Evolutionary conservation across 768 basidiomycete genomes (phyloP), one percentile per base, ranked within the genome.

Genomic region (Sutorius australiensis): DNA sequence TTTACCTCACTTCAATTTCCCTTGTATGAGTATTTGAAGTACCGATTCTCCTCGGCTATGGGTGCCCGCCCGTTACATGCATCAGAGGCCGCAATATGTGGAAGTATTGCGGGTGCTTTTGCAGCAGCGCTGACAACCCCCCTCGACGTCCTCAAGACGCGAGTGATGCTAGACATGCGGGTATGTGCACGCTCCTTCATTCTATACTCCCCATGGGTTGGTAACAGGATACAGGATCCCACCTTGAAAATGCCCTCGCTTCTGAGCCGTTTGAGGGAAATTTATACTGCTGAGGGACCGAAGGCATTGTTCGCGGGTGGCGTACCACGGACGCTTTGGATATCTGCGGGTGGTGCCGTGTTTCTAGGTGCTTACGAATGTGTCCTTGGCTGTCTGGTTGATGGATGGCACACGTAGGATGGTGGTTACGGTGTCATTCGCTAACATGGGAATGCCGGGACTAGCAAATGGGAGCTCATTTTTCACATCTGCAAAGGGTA

Each of bases 341-440:
- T 99, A 64, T 93, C 92, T 2, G 85, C 91, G 2, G 97, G 97
- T 3, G 97, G 97, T 2, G 94, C 95, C 0, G 92, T 98, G 0
- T 99, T 99, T 69, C 77, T 99, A 24, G 97, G 97, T n/a, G 86
- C 92, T 44, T 99, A 98, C 62, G 95, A 99, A 68, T 87, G 83
- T 80, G 82, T 77, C 1, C 74, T 86, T 4, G 75, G 80, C 61
- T 73, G 77, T 3, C 67, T 89, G 11, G 76, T 64, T 56, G 59
- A 49, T 52, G 59, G 51, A 51, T 67, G 46, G 56, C 36, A 28
- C 13, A 11, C 17, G 46, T 48, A 48, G 46, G 32, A 36, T 17
- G 36, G 5, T 13, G 11, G 14, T 14, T 3, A 21, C 32, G 12
- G 9, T 50, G 38, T 16, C 37, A 9, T n/a, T 2, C 43, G 24